Evolutionary conservation across 495 filamentous ascomycete species (phyloP).

Genomic region (Penicillium argentinense): DNA sequence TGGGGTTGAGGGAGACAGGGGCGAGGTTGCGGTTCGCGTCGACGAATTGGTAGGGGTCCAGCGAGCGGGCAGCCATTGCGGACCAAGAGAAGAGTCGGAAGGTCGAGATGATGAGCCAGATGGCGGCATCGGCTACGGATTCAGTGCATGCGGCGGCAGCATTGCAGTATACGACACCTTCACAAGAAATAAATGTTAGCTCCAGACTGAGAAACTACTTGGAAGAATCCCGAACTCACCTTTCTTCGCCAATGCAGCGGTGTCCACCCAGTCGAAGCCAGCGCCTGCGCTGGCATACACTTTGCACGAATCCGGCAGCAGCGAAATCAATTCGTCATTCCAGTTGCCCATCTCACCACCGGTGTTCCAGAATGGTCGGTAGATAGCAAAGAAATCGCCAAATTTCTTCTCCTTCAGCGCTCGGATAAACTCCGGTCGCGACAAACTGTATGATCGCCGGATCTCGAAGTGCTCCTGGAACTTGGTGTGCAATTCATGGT

Average conservation of each 20-base stretch:
- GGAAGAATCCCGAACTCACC: constrained; percentile 45
- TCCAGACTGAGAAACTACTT: background rate
- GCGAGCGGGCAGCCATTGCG: constrained; percentile 41
- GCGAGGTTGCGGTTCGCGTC: constrained; percentile 59
- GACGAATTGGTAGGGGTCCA: constrained; percentile 42
- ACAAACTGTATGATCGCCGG: constrained; percentile 50
- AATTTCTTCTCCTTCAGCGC: constrained; percentile 63
- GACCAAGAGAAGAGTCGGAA: constrained; percentile 67
- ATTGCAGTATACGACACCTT: constrained; percentile 73
- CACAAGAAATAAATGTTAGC: background rate
- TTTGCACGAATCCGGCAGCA: constrained; percentile 63
- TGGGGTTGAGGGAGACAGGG: constrained; percentile 53
- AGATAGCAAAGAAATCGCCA: constrained; percentile 72
- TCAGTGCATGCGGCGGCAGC: constrained; percentile 66
- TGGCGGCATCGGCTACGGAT: constrained; percentile 59
- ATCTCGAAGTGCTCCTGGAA: constrained; percentile 57
- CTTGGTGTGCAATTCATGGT: constrained; percentile 54
- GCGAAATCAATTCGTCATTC: constrained; percentile 66
- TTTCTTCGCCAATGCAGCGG: constrained; percentile 60
- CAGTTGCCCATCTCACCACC: constrained; percentile 77
- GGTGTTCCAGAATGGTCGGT: constrained; percentile 77
- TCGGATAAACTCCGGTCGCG: constrained; percentile 56
- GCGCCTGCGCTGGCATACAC: constrained; percentile 74
- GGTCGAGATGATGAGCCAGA: constrained; percentile 62
- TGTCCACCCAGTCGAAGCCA: constrained; percentile 78